phyloP scores from a whole-genome alignment of 768 basidiomycete genomes.

The Ephemerocybe angulata region DNA sequence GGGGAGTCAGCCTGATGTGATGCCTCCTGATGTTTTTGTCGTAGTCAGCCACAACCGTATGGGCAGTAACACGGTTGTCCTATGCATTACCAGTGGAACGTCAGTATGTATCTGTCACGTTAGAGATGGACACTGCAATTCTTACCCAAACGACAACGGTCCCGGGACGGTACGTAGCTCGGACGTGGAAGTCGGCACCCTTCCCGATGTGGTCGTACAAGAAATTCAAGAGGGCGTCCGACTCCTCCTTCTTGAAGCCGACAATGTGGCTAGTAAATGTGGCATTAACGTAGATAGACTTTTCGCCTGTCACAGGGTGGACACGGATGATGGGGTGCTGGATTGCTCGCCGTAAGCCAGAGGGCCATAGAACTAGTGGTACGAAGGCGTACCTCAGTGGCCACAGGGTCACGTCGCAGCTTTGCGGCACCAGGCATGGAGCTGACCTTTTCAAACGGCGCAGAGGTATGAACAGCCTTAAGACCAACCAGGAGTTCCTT shows the following conservation, averaged over 20 bases:
- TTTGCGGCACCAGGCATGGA: slow-evolving; percentile 20
- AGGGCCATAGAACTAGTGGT: neutral
- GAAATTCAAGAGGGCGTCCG: slow-evolving; percentile 50
- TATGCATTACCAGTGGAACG: no score
- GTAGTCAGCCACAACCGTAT: slow-evolving; percentile 42
- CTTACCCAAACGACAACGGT: no score
- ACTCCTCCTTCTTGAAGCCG: slow-evolving; percentile 52
- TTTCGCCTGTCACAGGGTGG: slow-evolving; percentile 60
- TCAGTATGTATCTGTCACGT: no score
- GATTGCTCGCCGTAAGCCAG: slow-evolving; percentile 39
- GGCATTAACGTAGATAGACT: slow-evolving; percentile 54
- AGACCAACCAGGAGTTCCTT: slow-evolving; percentile 12
- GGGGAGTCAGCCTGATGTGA: slow-evolving; percentile 44
- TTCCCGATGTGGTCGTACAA: slow-evolving; percentile 49
- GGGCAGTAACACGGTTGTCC: slow-evolving; percentile 48
- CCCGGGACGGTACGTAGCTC: no score
- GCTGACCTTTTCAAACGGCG: slow-evolving; percentile 22
- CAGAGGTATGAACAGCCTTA: slow-evolving; percentile 23
- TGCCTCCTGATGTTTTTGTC: slow-evolving; percentile 34
- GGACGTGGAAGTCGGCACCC: slow-evolving; percentile 48
- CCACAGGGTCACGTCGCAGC: slow-evolving; percentile 25
- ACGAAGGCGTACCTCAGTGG: slow-evolving; percentile 29
- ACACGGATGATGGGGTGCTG: slow-evolving; percentile 36
- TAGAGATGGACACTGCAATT: no score
- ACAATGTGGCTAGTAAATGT: slow-evolving; percentile 52